Evolutionary conservation across 2,329 filamentous ascomycete species (phyloP), one percentile per base, ranked within the genome.

Genomic region (Sporothrix brasiliensis): DNA sequence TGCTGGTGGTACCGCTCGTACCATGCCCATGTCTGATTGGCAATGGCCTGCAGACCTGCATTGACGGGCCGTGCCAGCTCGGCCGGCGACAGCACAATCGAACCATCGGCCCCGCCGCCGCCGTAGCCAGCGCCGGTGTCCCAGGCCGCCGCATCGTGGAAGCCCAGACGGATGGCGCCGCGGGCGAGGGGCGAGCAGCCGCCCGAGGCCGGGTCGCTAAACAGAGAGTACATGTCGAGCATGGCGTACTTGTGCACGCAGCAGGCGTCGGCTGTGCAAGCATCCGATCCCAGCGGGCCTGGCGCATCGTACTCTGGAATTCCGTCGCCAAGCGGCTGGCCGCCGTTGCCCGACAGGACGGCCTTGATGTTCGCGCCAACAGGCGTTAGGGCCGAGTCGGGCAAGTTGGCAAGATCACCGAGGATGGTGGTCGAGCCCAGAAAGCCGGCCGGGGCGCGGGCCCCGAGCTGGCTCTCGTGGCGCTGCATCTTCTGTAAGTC

Each of bases 1-100:
- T 76, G 71, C 80, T 78, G 44, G 79, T 83, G 80, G 70, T 83
- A 85, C 83, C 70, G 81, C 78, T 75, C 71, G 69, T 80, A 80
- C 73, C 84, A 79, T 0, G 72, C 68, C 34, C 77, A 76, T 5
- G 82, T 79, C 47, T 79, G 76, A 6, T 69, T 73, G 9, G 80
- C 80, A 54, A 84, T 83, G 4, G 74, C 76, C 41, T 16, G 2
- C 9, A 87, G 78, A 0, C 84, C 84, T 30, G 75, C 77, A 76
- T 87, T 84, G 53, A 81, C 81, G 3, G 63, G 39, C 3, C 81
- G 78, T 0, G 84, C 84, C 73, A 86, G 83, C 73, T 86, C 84
- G 13, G 85, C 80, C 41, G 76, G 75, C n/a, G 77, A 78, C 4
- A 83, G 75, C 1, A 83, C 74, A 21, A 84, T 75, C 13, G 80